Evolutionary conservation across 2,329 filamentous ascomycete genomes (phyloP).

Genomic region (Akanthomyces dipterigenus): DNA sequence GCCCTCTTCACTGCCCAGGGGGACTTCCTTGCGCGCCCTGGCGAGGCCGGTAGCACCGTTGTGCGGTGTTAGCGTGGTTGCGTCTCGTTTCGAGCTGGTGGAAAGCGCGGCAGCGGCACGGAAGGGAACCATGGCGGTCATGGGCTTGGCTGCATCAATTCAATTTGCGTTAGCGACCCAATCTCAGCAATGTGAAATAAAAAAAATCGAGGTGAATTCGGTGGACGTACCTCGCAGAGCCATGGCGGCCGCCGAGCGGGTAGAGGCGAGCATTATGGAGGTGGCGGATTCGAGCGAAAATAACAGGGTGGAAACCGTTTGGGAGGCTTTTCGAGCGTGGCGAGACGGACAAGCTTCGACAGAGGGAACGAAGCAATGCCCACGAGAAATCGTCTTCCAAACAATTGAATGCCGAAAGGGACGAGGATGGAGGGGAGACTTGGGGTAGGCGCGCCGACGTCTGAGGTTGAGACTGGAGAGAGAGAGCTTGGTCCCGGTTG

Average conservation of each 20-base stretch:
- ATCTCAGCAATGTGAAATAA: background rate
- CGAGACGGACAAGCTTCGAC: background rate
- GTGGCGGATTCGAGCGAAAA: constrained; percentile 5
- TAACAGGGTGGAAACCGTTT: background rate
- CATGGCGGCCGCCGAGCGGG: constrained; percentile 46
- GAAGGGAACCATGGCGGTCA: constrained; percentile 55
- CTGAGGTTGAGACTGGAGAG: background rate
- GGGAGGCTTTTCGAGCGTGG: background rate
- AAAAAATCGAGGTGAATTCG: background rate
- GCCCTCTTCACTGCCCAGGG: constrained; percentile 68
- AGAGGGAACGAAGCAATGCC: background rate
- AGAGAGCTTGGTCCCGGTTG: background rate
- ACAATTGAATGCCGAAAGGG: constrained; percentile 5
- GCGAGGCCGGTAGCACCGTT: constrained; percentile 46
- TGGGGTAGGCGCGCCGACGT: background rate
- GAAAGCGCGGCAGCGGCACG: constrained; percentile 57
- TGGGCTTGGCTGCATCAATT: constrained; percentile 53
- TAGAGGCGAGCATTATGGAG: constrained; percentile 42
- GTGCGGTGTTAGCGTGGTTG: constrained; percentile 49
- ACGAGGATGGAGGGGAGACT: background rate
- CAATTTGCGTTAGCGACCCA: constrained; percentile 1
- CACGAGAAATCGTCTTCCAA: background rate
- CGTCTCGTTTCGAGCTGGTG: constrained; percentile 59
- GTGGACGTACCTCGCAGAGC: constrained; percentile 41
- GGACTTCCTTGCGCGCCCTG: constrained; percentile 62